phyloP scores from a whole-genome alignment of 2,329 filamentous ascomycete species.

The Lasiodiplodia theobromae region DNA sequence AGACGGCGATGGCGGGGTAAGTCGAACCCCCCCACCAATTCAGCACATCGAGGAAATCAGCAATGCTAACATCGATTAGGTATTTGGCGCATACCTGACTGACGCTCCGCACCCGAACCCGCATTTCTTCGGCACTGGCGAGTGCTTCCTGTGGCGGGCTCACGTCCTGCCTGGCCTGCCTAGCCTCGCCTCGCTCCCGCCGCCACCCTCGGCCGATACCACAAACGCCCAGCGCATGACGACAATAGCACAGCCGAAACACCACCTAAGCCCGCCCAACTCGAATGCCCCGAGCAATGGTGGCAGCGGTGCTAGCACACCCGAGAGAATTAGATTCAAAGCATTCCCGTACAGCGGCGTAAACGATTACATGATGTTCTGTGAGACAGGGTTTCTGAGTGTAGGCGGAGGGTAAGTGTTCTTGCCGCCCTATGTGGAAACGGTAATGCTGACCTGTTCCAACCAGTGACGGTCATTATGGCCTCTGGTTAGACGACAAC shows the following conservation, averaged over 20 bases:
- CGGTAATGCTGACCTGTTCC: not conserved
- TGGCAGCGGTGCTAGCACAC: conserved; percentile 61
- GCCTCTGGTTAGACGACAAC: conserved; percentile 88
- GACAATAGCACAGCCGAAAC: conserved; percentile 54
- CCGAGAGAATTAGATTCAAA: conserved; percentile 89
- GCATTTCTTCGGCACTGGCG: conserved; percentile 93
- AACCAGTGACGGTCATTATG: conserved; percentile 79
- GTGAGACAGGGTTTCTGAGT: conserved; percentile 83
- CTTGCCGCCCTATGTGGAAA: conserved; percentile 24
- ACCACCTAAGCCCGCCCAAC: conserved; percentile 41
- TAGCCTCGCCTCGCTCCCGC: conserved; percentile 65
- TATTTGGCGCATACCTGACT: conserved; percentile 94
- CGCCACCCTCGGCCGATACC: conserved; percentile 72
- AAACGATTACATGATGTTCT: conserved; percentile 97
- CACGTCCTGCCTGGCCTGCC: conserved; percentile 66
- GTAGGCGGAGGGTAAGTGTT: conserved; percentile 74
- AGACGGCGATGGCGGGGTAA: conserved; percentile 76
- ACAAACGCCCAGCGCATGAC: conserved; percentile 68
- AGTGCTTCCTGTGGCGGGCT: conserved; percentile 91
- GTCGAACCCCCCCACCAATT: conserved; percentile 43
- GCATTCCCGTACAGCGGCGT: conserved; percentile 95
- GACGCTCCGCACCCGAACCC: conserved; percentile 81
- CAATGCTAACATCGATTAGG: conserved; percentile 41
- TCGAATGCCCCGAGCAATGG: conserved; percentile 36
- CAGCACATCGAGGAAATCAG: not conserved